Conservation (phyloP, 257 asterid species). For the Nemophila menziesii region DNA sequence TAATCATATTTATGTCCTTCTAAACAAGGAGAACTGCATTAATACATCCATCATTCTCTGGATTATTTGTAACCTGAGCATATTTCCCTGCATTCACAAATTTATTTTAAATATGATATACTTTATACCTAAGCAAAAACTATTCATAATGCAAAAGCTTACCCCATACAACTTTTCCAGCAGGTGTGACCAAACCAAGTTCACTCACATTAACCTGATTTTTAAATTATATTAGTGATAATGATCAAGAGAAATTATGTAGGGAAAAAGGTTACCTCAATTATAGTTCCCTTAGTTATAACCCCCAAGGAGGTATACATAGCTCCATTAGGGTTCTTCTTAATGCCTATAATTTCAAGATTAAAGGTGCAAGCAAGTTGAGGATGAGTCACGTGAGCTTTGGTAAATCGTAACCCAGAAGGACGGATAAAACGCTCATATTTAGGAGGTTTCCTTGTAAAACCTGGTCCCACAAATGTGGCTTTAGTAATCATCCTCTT, state of each 20-base stretch:
- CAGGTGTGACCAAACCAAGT: slow-evolving; percentile 94
- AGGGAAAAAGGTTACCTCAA: too few species aligned
- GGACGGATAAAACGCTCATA: slow-evolving; percentile 97
- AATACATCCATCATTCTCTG: slow-evolving; percentile 97
- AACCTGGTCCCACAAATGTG: slow-evolving; percentile 83
- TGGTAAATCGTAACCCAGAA: slow-evolving; percentile 73
- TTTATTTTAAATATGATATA: too few species aligned
- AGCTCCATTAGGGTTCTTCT: slow-evolving; percentile 93
- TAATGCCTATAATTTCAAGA: slow-evolving; percentile 84
- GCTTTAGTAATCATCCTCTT: slow-evolving; percentile 98
- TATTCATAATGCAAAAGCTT: slow-evolving; percentile 16
- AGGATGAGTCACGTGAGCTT: slow-evolving; percentile 95
- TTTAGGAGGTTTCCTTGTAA: slow-evolving; percentile 95
- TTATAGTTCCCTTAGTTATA: slow-evolving; percentile 75
- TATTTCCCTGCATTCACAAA: slow-evolving; percentile 66
- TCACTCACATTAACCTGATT: slow-evolving; percentile 83
- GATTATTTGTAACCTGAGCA: slow-evolving; percentile 93
- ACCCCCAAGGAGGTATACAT: slow-evolving; percentile 96
- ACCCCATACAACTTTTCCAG: slow-evolving; percentile 99
- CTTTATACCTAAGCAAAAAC: background rate
- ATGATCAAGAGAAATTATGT: background rate
- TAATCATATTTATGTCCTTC: too few species aligned
- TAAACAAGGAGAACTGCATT: slow-evolving; percentile 85
- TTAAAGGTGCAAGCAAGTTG: slow-evolving; percentile 89
- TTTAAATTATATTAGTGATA: slow-evolving; percentile 6